phyloP scores from a whole-genome alignment of 2,329 filamentous ascomycete genomes.

The Fusarium sp. region DNA sequence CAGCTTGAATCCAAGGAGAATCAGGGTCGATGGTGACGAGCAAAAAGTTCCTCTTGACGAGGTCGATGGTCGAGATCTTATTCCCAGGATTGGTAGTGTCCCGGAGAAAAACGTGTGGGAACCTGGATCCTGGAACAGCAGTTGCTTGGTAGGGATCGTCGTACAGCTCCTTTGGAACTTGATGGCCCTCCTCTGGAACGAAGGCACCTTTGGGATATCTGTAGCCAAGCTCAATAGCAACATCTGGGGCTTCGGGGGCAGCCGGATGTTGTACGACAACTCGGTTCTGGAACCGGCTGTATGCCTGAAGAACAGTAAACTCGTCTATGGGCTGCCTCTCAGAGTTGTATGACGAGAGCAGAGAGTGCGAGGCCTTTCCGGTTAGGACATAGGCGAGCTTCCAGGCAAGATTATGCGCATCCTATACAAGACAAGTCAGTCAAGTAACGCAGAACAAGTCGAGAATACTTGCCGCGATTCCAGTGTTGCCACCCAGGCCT shows the following conservation, averaged over 20 bases:
- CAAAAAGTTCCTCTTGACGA: background rate
- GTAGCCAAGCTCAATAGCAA: background rate
- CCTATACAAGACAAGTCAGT: background rate
- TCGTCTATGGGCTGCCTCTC: background rate
- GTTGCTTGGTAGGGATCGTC: background rate
- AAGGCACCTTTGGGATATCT: background rate
- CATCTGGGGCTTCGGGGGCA: background rate
- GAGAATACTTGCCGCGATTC: background rate
- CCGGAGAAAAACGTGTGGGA: background rate
- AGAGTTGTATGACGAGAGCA: background rate
- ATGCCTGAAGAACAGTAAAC: background rate
- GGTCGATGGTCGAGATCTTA: background rate
- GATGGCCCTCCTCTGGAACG: background rate
- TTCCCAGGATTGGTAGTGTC: background rate
- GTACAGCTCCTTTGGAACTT: background rate
- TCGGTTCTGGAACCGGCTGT: background rate
- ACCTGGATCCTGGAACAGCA: background rate
- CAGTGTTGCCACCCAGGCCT: slow-evolving; percentile 1
- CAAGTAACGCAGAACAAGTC: background rate
- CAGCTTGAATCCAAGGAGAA: background rate
- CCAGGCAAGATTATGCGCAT: background rate
- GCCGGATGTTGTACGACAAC: background rate
- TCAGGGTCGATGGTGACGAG: background rate
- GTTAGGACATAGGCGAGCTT: background rate
- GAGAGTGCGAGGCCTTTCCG: background rate